Evolutionary conservation across 78 protist species (phyloP).

Genomic region (Isochrysis galbana): DNA sequence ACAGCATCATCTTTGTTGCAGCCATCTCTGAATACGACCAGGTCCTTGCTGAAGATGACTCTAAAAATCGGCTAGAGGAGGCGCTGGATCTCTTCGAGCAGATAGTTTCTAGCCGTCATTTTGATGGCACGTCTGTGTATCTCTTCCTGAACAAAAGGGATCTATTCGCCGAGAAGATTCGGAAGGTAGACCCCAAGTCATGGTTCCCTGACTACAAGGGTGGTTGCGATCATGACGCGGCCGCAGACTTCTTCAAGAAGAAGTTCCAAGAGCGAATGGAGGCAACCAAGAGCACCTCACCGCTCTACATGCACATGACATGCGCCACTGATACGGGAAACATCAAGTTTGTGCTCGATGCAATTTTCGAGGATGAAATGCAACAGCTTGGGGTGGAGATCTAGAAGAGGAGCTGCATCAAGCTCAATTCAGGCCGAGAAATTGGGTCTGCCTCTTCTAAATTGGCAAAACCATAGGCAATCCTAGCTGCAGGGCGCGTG

Average conservation of each 20-base stretch:
- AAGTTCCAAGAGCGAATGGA: neutral
- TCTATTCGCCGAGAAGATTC: neutral
- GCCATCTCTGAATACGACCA: slow-evolving; percentile 60
- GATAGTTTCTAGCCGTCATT: neutral
- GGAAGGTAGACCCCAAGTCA: neutral
- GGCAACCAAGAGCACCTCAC: neutral
- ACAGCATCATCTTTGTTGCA: slow-evolving; percentile 75
- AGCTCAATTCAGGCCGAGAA: too few relatives aligned
- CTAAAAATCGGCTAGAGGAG: neutral
- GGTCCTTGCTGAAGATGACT: neutral
- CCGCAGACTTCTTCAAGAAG: neutral
- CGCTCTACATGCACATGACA: neutral
- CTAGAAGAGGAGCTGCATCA: too few relatives aligned
- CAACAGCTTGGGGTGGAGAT: too few relatives aligned
- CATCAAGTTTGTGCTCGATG: slow-evolving; percentile 74
- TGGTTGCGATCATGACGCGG: neutral
- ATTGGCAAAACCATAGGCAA: too few relatives aligned
- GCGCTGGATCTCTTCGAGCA: slow-evolving; percentile 21
- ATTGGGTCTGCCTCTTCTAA: too few relatives aligned
- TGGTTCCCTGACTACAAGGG: slow-evolving; percentile 17
- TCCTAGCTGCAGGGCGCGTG: too few relatives aligned
- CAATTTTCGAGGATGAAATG: neutral
- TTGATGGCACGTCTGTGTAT: neutral
- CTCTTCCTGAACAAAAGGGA: neutral
- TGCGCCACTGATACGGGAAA: slow-evolving; percentile 83